Evolutionary conservation across 768 basidiomycete genomes (phyloP).

Genomic region (Suillus lakei): DNA sequence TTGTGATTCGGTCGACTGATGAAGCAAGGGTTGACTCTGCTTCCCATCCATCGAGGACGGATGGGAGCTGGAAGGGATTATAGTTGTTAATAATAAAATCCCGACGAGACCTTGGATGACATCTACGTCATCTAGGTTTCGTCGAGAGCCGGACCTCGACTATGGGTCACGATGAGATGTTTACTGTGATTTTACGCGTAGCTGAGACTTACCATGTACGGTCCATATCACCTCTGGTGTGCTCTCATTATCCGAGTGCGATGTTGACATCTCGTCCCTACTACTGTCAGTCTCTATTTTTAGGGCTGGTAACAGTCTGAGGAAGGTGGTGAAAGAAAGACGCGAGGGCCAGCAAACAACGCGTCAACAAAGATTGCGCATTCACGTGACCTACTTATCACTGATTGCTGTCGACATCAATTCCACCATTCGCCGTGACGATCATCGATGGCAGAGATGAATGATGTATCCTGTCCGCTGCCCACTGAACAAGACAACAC

Average conservation of each 20-base stretch:
- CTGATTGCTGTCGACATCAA: conserved; percentile 1
- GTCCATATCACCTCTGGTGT: conserved; percentile 52
- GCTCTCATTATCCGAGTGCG: not conserved
- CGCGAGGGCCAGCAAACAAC: conserved; percentile 50
- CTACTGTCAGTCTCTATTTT: not conserved
- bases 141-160: conserved; percentile 84
- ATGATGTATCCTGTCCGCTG: conserved; percentile 14
- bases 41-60: conserved; percentile 79
- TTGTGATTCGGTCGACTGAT: conserved; percentile 77
- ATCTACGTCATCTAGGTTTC: conserved; percentile 74
- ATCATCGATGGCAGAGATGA: conserved; percentile 34
- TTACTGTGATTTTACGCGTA: not conserved
- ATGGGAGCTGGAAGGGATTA: conserved; percentile 71
- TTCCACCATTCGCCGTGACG: conserved; percentile 1
- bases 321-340: conserved; percentile 5
- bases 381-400: conserved; percentile 36
- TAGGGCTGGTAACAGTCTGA: not conserved
- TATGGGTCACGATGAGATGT: conserved; percentile 31
- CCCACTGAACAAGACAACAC: conserved; percentile 29
- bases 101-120: conserved; percentile 69
- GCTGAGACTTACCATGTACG: conserved; percentile 57
- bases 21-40: conserved; percentile 69
- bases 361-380: conserved; percentile 45
- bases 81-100: conserved; percentile 60
- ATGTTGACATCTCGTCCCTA: conserved; percentile 6